These are phyloP conservation scores for Penicillium sp. DNA, from an alignment of 2,329 filamentous ascomycete species.

Conservation along the genomic window DNA sequence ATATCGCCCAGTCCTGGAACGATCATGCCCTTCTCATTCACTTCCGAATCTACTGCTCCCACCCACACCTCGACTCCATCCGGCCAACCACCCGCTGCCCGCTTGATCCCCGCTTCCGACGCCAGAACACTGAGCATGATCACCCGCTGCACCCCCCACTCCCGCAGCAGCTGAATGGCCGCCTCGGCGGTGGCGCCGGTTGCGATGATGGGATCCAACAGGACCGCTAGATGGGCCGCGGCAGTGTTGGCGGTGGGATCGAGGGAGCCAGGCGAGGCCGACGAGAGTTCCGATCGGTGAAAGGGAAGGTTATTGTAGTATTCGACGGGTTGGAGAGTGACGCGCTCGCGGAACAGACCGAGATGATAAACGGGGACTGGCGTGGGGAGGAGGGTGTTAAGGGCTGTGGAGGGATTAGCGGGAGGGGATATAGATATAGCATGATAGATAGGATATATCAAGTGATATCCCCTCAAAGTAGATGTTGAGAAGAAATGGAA, in stretches of 20 bases:
- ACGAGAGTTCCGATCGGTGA: conserved; percentile 40
- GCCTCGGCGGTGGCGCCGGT: conserved; percentile 86
- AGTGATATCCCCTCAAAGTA: too few relatives aligned
- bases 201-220: conserved; percentile 88
- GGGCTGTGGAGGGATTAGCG: conserved; percentile 46
- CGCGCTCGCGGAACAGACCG: conserved; percentile 86
- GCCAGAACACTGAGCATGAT: conserved; percentile 71
- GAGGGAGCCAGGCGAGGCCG: conserved; percentile 25
- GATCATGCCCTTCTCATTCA: conserved; percentile 80
- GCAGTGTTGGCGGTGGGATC: conserved; percentile 32
- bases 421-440: conserved; percentile 5
- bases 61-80: conserved; percentile 62
- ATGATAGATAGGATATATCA: too few relatives aligned
- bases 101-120: conserved; percentile 62
- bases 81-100: conserved; percentile 70
- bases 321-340: conserved; percentile 81
- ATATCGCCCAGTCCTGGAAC: conserved; percentile 85
- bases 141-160: conserved; percentile 85
- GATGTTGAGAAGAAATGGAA: too few relatives aligned
- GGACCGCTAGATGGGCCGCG: conserved; percentile 62
- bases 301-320: conserved; percentile 96
- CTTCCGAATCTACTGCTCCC: conserved; percentile 65
- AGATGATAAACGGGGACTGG: conserved; percentile 86
- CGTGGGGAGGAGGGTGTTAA: conserved; percentile 73
- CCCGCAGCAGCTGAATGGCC: conserved; percentile 78